phyloP scores from a whole-genome alignment of 2,329 filamentous ascomycete species.

The Venturia asperata region DNA sequence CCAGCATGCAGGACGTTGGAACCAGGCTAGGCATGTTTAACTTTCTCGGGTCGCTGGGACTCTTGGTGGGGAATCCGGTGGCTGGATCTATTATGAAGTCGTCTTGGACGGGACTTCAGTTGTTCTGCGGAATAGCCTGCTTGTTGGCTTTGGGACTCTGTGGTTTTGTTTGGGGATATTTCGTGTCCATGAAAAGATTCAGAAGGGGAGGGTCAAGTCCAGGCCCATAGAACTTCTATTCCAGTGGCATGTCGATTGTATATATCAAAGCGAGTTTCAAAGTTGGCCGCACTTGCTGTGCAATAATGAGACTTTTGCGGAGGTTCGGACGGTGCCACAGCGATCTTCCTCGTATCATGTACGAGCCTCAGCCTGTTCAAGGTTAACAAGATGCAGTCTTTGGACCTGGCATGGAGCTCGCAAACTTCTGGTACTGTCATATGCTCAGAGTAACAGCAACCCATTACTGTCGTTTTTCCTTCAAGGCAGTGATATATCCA shows the following conservation, averaged over 20 bases:
- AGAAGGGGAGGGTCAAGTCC: background rate
- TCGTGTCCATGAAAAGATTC: background rate
- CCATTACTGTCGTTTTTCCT: too few relatives aligned
- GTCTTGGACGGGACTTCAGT: background rate
- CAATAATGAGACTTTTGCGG: too few relatives aligned
- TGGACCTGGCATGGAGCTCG: too few relatives aligned
- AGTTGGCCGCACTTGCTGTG: too few relatives aligned
- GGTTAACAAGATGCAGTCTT: too few relatives aligned
- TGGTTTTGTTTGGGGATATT: background rate
- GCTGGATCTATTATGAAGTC: slow-evolving; percentile 23
- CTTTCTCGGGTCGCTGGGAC: slow-evolving; percentile 26
- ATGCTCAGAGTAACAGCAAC: too few relatives aligned
- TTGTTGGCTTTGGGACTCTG: background rate
- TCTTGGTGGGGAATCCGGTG: slow-evolving; percentile 27
- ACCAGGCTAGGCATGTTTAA: slow-evolving; percentile 41
- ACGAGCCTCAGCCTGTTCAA: too few relatives aligned
- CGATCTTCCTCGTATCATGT: too few relatives aligned
- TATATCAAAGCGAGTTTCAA: too few relatives aligned
- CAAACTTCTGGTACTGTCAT: too few relatives aligned
- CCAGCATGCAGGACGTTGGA: slow-evolving; percentile 36
- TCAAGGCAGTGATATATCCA: too few relatives aligned
- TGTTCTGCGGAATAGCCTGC: background rate
- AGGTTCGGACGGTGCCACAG: too few relatives aligned
- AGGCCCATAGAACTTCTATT: background rate
- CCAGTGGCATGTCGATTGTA: background rate